phyloP scores from a whole-genome alignment of 2,329 filamentous ascomycete genomes.

The Ceratocystis smalleyi region DNA sequence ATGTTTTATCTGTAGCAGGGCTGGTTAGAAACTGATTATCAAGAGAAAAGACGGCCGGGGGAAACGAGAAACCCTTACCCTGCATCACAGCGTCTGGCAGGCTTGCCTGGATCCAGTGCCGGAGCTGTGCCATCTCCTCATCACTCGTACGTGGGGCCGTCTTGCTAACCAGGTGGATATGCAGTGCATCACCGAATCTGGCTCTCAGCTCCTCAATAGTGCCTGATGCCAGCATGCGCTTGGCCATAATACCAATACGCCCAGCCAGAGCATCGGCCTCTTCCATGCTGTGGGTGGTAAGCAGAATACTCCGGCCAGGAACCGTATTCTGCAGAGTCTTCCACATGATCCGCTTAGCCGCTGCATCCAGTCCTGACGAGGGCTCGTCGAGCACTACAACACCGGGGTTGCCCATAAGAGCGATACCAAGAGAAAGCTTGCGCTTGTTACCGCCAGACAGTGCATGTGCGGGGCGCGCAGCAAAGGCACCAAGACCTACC shows the following conservation, averaged over 20 bases:
- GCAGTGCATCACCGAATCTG: constrained; percentile 61
- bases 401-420: constrained; percentile 78
- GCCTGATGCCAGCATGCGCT: constrained; percentile 71
- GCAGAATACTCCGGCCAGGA: constrained; percentile 61
- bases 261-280: constrained; percentile 80
- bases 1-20: constrained; percentile 40
- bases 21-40: neutral
- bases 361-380: constrained; percentile 75
- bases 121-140: constrained; percentile 51
- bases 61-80: constrained; percentile 12
- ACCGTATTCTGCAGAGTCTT: constrained; percentile 59
- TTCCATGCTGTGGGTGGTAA: constrained; percentile 92
- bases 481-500: constrained; percentile 59
- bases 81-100: constrained; percentile 56
- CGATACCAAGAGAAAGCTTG: constrained; percentile 80
- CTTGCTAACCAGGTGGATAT: constrained; percentile 65
- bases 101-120: constrained; percentile 45
- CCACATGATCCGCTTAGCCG: constrained; percentile 89
- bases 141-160: constrained; percentile 57
- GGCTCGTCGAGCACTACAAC: constrained; percentile 84
- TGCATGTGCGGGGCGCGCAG: constrained; percentile 57
- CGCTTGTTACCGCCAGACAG: constrained; percentile 84
- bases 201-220: constrained; percentile 55
- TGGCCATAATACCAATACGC: constrained; percentile 72
- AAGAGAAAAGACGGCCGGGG: neutral